Base-by-base conservation (phyloP, 352 stramenopile species). In the Globisporangium paroecandrum region DNA sequence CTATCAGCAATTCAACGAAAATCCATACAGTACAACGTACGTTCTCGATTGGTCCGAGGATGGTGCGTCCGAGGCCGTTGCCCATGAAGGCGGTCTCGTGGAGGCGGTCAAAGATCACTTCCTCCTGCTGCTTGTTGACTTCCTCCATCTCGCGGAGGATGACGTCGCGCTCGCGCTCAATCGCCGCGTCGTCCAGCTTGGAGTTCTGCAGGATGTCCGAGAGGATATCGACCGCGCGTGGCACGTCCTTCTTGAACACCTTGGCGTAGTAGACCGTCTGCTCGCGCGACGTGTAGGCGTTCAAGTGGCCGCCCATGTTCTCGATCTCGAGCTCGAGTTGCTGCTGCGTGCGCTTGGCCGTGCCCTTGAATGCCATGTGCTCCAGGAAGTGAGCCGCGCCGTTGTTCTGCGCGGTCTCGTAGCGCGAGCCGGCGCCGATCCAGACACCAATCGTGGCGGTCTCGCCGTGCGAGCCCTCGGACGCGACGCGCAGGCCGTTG, bases 251-350 rank as follows among this genome's bases (percentile, higher is more conserved):
- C 83, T 99, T 99, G 81, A 99, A 99, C 2, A 99, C 97, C 82
- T 99, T 99, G 69, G 97, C 97, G 87, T 99, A 99, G 87, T 99
- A 99, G 34, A 99, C 98, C n/a, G 98, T 99, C 85, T 99, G 98
- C 78, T 99, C 98, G 61, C 97, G 89, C 72, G 86, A 98, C 62
- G 98, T 99, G 84, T 99, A 99, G 7, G 98, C 98, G 79, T 99
- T 98, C 56, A 99, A 84, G 88, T 99, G 98, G 70, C 96, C 98
- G 66, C 98, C 98, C 96, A 99, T 99, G 87, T 99, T 99, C 89
- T 99, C 98, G 73, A 99, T 99, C 81, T 99, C 94, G 56, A 99
- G 85, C 85, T 99, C 98, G n/a, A 99, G 88, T 76, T 98, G 84
- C 76, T 98, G 93, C 85, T 99, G 97, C 55, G 93, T 99, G 66